Evolutionary conservation across 179 eudicot species (phyloP), one percentile per base, ranked within the genome.

Genomic region (Vitellaria paradoxa): DNA sequence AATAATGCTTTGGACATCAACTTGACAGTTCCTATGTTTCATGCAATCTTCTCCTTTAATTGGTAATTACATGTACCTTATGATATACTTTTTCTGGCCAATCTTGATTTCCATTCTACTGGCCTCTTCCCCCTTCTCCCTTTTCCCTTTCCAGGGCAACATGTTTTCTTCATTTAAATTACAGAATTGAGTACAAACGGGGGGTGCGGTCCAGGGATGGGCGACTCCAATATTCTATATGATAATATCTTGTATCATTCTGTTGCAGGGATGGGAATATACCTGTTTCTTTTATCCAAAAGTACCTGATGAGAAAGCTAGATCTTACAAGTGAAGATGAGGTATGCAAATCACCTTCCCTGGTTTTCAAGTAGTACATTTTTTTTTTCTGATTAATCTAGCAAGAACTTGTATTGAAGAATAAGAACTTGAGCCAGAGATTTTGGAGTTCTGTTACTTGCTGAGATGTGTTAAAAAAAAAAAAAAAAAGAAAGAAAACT

Each of bases 231-330:
- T 4, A 47, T 24, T 15, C 52, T 24, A 21, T 13, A 26, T 50
- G 45, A 65, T 47, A 17, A n/a, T 59, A 40, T 18, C 40, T 15
- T 67, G 13, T 65, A 73, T 70, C 52, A 30, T 74, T 46, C 37
- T 11, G 63, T 73, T 21, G 64, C 87, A 95, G 99, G 92, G 96
- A 95, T 83, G 91, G 93, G 74, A 88, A 69, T 66, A 82, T 89
- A 81, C 87, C 95, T 60, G 92, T 90, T 76, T 93, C 93, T 23
- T 84, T 79, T 72, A 88, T 95, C 81, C 97, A 90, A 64, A 95
- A 90, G 81, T 93, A 93, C 81, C 82, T 95, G 65, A 79, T 78
- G 81, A 83, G 81, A 85, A 93, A 95, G 86, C 86, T 95, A 60
- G 87, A 90, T 78, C 97, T 95, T 74, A 60, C 87, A 40, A 84